phyloP scores from a whole-genome alignment of 768 basidiomycete genomes.

The Xerocomus brunneocitrinus region DNA sequence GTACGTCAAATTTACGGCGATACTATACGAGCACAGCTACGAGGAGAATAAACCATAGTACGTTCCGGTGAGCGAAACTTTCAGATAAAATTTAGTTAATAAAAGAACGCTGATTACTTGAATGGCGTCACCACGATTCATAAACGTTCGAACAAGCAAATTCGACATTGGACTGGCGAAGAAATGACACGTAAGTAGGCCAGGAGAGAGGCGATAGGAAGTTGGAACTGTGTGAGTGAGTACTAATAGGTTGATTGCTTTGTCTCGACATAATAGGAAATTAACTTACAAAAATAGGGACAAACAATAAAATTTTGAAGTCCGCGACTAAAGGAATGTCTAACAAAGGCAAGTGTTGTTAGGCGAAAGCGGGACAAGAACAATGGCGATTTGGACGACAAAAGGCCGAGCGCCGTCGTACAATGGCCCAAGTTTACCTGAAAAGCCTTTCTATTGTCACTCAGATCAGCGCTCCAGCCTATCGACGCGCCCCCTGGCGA shows the following conservation, averaged over 20 bases:
- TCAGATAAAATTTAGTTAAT: too few species aligned
- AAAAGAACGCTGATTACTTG: too few species aligned
- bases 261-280: neutral
- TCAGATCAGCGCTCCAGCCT: slow-evolving; percentile 7
- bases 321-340: slow-evolving; percentile 19
- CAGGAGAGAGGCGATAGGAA: neutral
- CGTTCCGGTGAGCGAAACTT: too few species aligned
- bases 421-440: slow-evolving; percentile 7
- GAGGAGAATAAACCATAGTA: too few species aligned
- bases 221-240: neutral
- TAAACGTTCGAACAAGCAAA: neutral
- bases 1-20: too few species aligned
- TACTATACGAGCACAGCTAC: too few species aligned
- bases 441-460: slow-evolving; percentile 12
- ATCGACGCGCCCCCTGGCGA: slow-evolving; percentile 5
- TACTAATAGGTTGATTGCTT: neutral
- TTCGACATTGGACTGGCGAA: too few species aligned
- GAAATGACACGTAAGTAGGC: neutral
- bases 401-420: slow-evolving; percentile 11
- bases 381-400: slow-evolving; percentile 22
- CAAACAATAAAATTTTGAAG: slow-evolving; percentile 13
- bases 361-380: slow-evolving; percentile 20
- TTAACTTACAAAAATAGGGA: slow-evolving; percentile 6
- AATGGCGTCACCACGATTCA: too few species aligned
- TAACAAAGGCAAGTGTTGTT: slow-evolving; percentile 21